phyloP scores from a whole-genome alignment of 805 yeast species.

The Starmera pachycereana region DNA sequence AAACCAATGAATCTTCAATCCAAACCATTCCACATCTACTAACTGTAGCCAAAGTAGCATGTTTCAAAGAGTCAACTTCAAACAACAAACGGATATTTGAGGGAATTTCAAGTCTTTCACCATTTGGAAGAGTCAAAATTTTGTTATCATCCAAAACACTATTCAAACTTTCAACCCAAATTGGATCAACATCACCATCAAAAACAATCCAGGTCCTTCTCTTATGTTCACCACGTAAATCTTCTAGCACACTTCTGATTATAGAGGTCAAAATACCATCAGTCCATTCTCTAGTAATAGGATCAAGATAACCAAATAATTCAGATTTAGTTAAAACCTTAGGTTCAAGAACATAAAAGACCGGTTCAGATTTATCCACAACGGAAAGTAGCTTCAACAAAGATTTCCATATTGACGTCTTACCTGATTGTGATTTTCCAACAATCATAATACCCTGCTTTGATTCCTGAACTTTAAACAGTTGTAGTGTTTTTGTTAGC shows the following conservation, averaged over 20 bases:
- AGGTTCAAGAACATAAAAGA: conserved; percentile 51
- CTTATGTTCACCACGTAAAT: conserved; percentile 45
- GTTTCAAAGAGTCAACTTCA: conserved; percentile 57
- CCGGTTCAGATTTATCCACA: conserved; percentile 26
- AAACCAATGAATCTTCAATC: conserved; percentile 34
- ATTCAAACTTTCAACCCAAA: conserved; percentile 86
- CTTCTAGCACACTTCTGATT: conserved; percentile 45
- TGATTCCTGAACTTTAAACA: conserved; percentile 46
- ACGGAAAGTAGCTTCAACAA: conserved; percentile 34
- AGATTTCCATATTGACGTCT: conserved; percentile 42
- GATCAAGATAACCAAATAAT: conserved; percentile 63
- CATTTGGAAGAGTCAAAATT: conserved; percentile 74
- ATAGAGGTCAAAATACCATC: conserved; percentile 76
- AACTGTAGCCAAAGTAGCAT: conserved; percentile 85
- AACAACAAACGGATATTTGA: conserved; percentile 54
- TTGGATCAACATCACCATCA: conserved; percentile 91
- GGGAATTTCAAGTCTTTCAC: conserved; percentile 71
- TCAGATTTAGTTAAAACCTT: conserved; percentile 59
- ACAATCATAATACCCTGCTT: conserved; percentile 78
- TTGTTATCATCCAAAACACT: conserved; percentile 87
- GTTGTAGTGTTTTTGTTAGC: conserved; percentile 47
- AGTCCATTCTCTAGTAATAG: conserved; percentile 80
- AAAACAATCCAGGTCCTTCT: conserved; percentile 68
- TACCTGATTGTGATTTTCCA: conserved; percentile 72
- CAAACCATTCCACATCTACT: conserved; percentile 89